Percentiles rank a stretch among this genome's conserved stretches.
Conservation (phyloP, 2,329 filamentous ascomycete species). For the Arthrobotrys entomopaga region DNA sequence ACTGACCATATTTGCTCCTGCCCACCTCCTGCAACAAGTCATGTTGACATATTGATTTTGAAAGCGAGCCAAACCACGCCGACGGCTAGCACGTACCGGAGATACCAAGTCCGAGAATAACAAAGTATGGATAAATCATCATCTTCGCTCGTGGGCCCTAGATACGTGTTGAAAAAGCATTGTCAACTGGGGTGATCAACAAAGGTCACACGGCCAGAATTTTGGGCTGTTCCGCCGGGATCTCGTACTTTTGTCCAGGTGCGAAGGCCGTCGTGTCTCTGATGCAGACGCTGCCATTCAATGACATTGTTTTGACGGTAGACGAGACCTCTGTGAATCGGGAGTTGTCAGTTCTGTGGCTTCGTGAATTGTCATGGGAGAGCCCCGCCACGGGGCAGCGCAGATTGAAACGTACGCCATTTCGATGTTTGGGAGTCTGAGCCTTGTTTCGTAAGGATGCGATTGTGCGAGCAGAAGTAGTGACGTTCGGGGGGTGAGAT, state of each 20-base stretch:
- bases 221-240: neutral
- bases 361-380: slow-evolving; percentile 15
- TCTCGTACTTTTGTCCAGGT: slow-evolving; percentile 73
- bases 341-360: slow-evolving; percentile 45
- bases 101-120: slow-evolving; percentile 56
- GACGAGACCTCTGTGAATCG: slow-evolving; percentile 64
- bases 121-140: slow-evolving; percentile 58
- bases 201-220: too few relatives aligned
- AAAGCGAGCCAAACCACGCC: neutral
- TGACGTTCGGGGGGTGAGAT: slow-evolving; percentile 10
- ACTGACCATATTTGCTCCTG: too few relatives aligned
- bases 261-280: slow-evolving; percentile 73
- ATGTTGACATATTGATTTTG: slow-evolving; percentile 12
- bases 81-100: slow-evolving; percentile 35
- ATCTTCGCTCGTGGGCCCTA: slow-evolving; percentile 57
- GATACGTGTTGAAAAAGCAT: slow-evolving; percentile 19
- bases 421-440: slow-evolving; percentile 28
- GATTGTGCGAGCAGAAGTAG: slow-evolving; percentile 14
- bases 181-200: slow-evolving; percentile 23
- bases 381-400: slow-evolving; percentile 3
- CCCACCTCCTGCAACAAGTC: slow-evolving; percentile 11
- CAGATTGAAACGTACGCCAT: slow-evolving; percentile 47
- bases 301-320: slow-evolving; percentile 75
- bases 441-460: slow-evolving; percentile 20
- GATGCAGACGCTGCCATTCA: slow-evolving; percentile 74